These are phyloP conservation scores for Botrytis elliptica DNA, from an alignment of 2,329 filamentous ascomycete species.

Conservation along the genomic window DNA sequence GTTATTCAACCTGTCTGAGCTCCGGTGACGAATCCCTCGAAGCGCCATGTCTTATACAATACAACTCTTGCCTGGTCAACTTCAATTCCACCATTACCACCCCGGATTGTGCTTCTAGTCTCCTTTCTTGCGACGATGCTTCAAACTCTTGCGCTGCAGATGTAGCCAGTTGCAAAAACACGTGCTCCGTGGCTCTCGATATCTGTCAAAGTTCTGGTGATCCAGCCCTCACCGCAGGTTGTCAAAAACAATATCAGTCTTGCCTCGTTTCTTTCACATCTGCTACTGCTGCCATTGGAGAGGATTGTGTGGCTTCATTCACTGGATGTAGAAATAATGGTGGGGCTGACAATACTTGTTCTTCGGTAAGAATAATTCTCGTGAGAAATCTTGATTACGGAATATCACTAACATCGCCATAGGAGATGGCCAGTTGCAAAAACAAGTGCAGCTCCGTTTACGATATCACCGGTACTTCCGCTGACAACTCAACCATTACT, in stretches of 20 bases:
- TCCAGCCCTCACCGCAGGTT: constrained; percentile 2
- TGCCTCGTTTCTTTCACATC: constrained; percentile 19
- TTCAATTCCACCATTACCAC: not conserved
- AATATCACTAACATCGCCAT: not conserved
- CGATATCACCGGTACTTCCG: constrained; percentile 21
- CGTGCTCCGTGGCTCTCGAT: constrained; percentile 23
- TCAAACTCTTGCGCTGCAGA: constrained; percentile 20
- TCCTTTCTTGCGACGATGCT: not conserved
- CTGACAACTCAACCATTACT: constrained; percentile 20
- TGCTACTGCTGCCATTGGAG: constrained; percentile 19
- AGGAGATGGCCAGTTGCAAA: constrained; percentile 19
- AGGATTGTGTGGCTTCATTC: constrained; percentile 3
- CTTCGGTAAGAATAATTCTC: not conserved
- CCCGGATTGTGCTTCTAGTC: not conserved
- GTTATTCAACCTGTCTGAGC: constrained; percentile 17
- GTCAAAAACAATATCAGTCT: constrained; percentile 20
- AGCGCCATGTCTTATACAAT: constrained; percentile 20
- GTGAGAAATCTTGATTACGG: not conserved
- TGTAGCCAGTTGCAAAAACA: constrained; percentile 24
- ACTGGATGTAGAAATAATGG: not conserved
- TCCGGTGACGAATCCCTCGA: constrained; percentile 19
- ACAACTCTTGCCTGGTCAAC: constrained; percentile 18
- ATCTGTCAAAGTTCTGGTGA: constrained; percentile 23
- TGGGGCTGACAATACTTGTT: constrained; percentile 4
- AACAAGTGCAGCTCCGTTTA: constrained; percentile 25